Evolutionary conservation across 108 stramenopile genomes (phyloP).

Genomic region (Cylindrotheca closterium): DNA sequence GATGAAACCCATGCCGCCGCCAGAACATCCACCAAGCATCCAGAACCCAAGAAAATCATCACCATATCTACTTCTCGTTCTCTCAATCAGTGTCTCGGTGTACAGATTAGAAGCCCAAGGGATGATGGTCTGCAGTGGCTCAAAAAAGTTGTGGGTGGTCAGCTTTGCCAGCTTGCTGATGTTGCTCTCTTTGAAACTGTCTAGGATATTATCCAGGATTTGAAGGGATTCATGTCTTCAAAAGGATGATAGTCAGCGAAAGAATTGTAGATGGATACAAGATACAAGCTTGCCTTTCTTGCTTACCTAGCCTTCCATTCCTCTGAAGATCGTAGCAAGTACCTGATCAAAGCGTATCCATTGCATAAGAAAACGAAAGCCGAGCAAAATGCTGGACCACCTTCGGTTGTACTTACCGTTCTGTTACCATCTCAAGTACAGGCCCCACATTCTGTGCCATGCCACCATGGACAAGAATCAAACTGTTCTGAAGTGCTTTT

Average conservation of each 20-base stretch:
- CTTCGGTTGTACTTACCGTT: constrained; percentile 15
- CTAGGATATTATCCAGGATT: constrained; percentile 52
- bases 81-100: constrained; percentile 54
- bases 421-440: constrained; percentile 64
- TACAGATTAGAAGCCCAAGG: constrained; percentile 61
- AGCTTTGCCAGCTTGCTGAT: constrained; percentile 42
- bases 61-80: constrained; percentile 37
- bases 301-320: constrained; percentile 36
- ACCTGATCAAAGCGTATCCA: too few relatives aligned
- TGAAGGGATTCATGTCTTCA: constrained; percentile 36
- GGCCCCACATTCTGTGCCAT: constrained; percentile 66
- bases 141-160: constrained; percentile 60
- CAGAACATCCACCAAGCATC: constrained; percentile 51
- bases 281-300: too few relatives aligned
- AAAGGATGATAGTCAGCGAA: too few relatives aligned
- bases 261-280: too few relatives aligned
- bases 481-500: constrained; percentile 33
- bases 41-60: constrained; percentile 58
- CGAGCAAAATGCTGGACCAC: too few relatives aligned
- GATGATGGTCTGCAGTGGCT: constrained; percentile 46
- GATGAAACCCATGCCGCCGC: constrained; percentile 69
- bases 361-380: too few relatives aligned
- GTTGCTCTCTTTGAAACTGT: constrained; percentile 40
- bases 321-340: constrained; percentile 48
- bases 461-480: constrained; percentile 60